Conservation (phyloP, 2,329 filamentous ascomycete species). For the Aspergillus piperis region DNA sequence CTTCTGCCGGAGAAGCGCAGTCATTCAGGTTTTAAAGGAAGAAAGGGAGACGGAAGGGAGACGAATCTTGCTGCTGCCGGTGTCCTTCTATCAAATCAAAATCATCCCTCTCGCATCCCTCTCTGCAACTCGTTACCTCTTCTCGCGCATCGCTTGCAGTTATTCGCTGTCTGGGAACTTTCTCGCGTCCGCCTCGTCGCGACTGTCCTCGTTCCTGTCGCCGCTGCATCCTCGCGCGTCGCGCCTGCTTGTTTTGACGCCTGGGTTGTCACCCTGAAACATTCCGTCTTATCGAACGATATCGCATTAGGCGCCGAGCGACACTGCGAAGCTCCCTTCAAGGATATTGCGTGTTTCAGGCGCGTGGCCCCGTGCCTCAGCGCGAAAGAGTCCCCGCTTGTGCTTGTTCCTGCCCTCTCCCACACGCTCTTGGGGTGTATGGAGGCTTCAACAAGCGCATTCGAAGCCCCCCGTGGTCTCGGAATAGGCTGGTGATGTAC, state of each 20-base stretch:
- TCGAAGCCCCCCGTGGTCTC: constrained; percentile 21
- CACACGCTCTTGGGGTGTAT: constrained; percentile 15
- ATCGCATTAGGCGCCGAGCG: constrained; percentile 18
- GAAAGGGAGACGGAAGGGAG: constrained; percentile 30
- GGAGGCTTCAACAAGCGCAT: constrained; percentile 16
- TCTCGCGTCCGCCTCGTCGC: constrained; percentile 22
- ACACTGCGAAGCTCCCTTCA: constrained; percentile 3
- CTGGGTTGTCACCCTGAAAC: constrained; percentile 32
- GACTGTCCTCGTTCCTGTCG: constrained; percentile 20
- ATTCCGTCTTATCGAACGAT: constrained; percentile 29
- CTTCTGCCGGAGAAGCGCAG: constrained; percentile 13
- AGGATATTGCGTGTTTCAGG: constrained; percentile 18
- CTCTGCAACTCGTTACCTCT: constrained; percentile 14
- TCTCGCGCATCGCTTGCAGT: constrained; percentile 18
- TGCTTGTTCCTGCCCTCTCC: background rate
- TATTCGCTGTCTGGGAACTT: constrained; percentile 17
- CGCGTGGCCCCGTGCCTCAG: constrained; percentile 19
- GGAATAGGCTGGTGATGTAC: constrained; percentile 33
- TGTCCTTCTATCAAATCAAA: constrained; percentile 19
- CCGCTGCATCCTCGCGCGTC: constrained; percentile 28
- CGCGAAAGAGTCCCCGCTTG: constrained; percentile 13
- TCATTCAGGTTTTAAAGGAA: constrained; percentile 24
- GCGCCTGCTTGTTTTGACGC: constrained; percentile 27
- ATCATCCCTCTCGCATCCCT: constrained; percentile 6
- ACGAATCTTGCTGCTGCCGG: constrained; percentile 20